These are phyloP conservation scores for Sordariomycetes sp. DNA, from an alignment of 2,329 filamentous ascomycete genomes.

Conservation along the genomic window DNA sequence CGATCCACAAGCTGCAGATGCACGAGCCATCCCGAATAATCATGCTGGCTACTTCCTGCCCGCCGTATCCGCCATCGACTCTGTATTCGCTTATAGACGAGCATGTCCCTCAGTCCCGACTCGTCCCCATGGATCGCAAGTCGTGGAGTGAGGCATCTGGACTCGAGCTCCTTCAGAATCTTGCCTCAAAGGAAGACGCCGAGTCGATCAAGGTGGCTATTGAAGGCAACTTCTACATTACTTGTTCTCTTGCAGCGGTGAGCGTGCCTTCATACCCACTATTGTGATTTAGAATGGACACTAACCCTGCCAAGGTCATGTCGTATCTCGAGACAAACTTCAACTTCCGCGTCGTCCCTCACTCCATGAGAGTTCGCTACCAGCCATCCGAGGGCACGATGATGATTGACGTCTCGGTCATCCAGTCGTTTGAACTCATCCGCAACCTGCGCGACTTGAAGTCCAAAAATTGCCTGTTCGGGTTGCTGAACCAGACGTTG, in stretches of 20 bases:
- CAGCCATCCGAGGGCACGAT: conserved; percentile 84
- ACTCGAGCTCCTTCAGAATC: conserved; percentile 63
- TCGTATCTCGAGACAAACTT: conserved; percentile 69
- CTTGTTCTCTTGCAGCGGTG: conserved; percentile 79
- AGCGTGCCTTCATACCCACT: conserved; percentile 16
- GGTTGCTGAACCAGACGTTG: conserved; percentile 70
- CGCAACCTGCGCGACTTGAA: conserved; percentile 72
- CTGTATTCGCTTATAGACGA: conserved; percentile 66
- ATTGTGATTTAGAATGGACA: neutral
- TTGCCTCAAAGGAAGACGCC: conserved; percentile 73
- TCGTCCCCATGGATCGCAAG: conserved; percentile 54
- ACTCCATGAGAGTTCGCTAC: conserved; percentile 78
- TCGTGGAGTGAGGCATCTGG: conserved; percentile 77
- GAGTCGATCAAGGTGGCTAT: conserved; percentile 72
- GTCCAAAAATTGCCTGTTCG: conserved; percentile 75
- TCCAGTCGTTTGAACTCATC: conserved; percentile 78
- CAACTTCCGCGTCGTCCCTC: conserved; percentile 57
- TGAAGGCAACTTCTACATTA: conserved; percentile 75
- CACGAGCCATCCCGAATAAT: conserved; percentile 73
- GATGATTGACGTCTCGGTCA: conserved; percentile 89
- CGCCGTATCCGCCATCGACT: conserved; percentile 58
- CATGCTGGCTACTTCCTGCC: conserved; percentile 59
- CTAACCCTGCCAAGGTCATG: conserved; percentile 48
- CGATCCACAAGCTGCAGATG: conserved; percentile 75
- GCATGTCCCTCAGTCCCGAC: conserved; percentile 50